Base-by-base conservation (phyloP, 257 asterid genomes). In the Solanum microdontum region DNA sequence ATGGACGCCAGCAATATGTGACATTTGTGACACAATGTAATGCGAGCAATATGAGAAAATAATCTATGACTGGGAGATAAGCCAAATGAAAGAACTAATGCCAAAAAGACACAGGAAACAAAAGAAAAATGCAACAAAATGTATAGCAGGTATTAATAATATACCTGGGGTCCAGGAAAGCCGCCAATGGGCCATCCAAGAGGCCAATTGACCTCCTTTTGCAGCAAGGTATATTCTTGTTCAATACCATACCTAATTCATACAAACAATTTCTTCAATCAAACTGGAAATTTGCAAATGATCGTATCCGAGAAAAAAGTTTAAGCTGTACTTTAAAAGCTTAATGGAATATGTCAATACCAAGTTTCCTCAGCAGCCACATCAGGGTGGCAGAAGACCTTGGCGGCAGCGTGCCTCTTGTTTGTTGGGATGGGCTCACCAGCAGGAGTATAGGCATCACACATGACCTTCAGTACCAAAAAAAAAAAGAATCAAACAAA, bases 151-250 rank as follows among this genome's bases (percentile, higher is more conserved):
- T 48, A 80, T 17, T 79, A 79, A 26, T 17, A 17, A 73, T 10
- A 87, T 87, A 96, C 99, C 97, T 96, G 99, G 77, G 99, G 98
- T 87, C 98, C 98, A 12, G 99, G 99, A 86, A 26, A 96, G 39
- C 99, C 99, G 6, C 99, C 98, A 8, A 82, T 4, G 8, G 98
- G 98, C 99, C 99, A 97, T 72, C 99, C 99, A 11, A 97, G 86
- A 8, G 99, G 99, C 99, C 99, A 97, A 77, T 92, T 94, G 10
- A 94, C 90, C 62, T 93, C 91, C 90, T 90, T 94, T 84, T 97
- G 94, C 93, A 97, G 80, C 83, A 97, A 88, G 88, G 99, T 97
- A 89, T 97, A 97, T 82, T 97, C 99, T 93, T 97, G 98, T 90
- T 97, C 98, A 23, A 97, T 95, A n/a, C 99, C 99, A 58, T 92